Percentiles rank a stretch among this genome's conserved stretches.
Evolutionary conservation across 1,139 yeast species (phyloP).

Genomic region (Yamadazyma dushanensis): DNA sequence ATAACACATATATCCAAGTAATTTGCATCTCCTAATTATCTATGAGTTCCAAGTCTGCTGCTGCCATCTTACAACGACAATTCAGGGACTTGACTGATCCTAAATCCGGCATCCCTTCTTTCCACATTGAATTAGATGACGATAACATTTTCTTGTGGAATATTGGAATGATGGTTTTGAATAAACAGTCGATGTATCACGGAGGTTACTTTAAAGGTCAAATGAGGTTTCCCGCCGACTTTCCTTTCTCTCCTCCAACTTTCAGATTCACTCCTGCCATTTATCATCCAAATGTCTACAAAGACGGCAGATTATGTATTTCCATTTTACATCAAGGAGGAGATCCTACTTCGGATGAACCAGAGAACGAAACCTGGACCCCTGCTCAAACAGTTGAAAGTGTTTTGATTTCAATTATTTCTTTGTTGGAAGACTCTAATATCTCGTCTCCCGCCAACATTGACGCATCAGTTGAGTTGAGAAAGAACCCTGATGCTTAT

Average conservation of each 20-base stretch:
- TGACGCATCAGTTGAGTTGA: conserved; percentile 91
- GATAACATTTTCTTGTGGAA: conserved; percentile 93
- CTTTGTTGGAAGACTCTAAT: conserved; percentile 90
- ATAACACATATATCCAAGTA: not conserved
- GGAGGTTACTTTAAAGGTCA: conserved; percentile 97
- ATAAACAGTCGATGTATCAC: conserved; percentile 85
- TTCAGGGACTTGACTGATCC: conserved; percentile 93
- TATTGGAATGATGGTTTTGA: conserved; percentile 88
- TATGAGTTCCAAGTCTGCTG: conserved; percentile 55
- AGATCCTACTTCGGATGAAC: conserved; percentile 86
- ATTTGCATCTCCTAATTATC: not conserved
- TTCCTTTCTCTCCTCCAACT: conserved; percentile 89
- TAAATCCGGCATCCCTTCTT: conserved; percentile 85
- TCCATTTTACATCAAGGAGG: conserved; percentile 90
- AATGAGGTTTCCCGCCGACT: conserved; percentile 89
- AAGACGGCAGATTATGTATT: conserved; percentile 90
- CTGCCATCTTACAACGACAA: conserved; percentile 89
- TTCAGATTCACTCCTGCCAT: conserved; percentile 94
- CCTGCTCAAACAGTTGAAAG: conserved; percentile 96
- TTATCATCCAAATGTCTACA: conserved; percentile 91
- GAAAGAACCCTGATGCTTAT: conserved; percentile 80
- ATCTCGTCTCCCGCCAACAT: conserved; percentile 93
- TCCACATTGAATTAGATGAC: conserved; percentile 83
- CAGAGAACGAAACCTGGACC: conserved; percentile 91
- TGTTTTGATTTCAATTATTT: conserved; percentile 84